Evolutionary conservation across 2,329 filamentous ascomycete genomes (phyloP).

Genomic region (Hysterium pulicare): DNA sequence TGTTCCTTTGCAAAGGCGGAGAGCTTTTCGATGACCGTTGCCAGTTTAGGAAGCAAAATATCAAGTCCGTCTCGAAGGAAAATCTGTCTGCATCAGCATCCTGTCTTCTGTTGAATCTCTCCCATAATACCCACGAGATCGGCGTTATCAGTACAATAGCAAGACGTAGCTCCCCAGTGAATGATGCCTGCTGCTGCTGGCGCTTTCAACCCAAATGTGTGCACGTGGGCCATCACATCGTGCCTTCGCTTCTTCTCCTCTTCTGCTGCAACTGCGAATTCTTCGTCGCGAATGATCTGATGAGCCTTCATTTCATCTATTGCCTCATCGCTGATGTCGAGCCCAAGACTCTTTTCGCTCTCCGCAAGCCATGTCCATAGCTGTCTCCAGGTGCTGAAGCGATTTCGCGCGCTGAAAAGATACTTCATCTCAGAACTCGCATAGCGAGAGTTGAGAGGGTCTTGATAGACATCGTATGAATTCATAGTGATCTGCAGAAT

Average conservation of each 20-base stretch:
- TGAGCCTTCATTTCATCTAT: conserved; percentile 47
- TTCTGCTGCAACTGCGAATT: conserved; percentile 46
- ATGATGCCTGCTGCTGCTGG: conserved; percentile 80
- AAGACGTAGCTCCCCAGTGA: conserved; percentile 63
- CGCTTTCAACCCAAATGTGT: conserved; percentile 69
- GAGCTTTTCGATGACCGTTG: conserved; percentile 74
- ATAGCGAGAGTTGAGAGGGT: conserved; percentile 52
- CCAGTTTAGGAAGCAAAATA: conserved; percentile 72
- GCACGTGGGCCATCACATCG: conserved; percentile 66
- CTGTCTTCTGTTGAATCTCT: background rate
- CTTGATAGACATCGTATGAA: conserved; percentile 2
- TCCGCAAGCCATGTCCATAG: conserved; percentile 85
- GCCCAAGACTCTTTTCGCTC: conserved; percentile 74
- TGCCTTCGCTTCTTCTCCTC: conserved; percentile 59
- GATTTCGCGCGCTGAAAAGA: conserved; percentile 74
- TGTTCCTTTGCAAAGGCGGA: conserved; percentile 67
- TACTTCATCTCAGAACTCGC: conserved; percentile 56
- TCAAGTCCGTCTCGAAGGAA: conserved; percentile 72
- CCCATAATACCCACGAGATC: conserved; percentile 50
- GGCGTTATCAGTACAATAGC: conserved; percentile 69
- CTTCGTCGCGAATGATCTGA: conserved; percentile 45
- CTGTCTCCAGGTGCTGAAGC: conserved; percentile 76
- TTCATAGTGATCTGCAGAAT: no score
- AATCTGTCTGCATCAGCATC: conserved; percentile 43
- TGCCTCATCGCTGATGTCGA: conserved; percentile 68